phyloP scores from a whole-genome alignment of 371 early-diverging fungal species.

The Batkoa obscura region DNA sequence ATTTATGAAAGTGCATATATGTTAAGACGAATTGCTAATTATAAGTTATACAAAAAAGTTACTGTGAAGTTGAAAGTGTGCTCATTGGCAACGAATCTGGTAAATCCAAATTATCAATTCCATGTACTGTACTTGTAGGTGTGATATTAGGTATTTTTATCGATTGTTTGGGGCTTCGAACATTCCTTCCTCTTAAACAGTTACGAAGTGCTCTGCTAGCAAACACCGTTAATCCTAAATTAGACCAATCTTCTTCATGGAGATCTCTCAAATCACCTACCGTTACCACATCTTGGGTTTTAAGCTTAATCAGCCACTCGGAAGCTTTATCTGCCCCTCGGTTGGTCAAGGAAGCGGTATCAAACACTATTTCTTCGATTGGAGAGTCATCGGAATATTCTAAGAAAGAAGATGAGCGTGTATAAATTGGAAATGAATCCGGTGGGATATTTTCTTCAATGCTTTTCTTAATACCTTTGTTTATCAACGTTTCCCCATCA shows the following conservation, averaged over 20 bases:
- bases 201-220: slow-evolving; percentile 68
- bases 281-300: slow-evolving; percentile 58
- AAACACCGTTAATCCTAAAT: slow-evolving; percentile 66
- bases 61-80: neutral
- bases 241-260: slow-evolving; percentile 57
- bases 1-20: too few relatives aligned
- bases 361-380: slow-evolving; percentile 45
- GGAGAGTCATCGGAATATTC: slow-evolving; percentile 34
- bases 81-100: neutral
- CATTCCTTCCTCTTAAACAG: slow-evolving; percentile 32
- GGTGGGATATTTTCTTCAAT: neutral
- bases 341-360: slow-evolving; percentile 39
- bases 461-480: neutral
- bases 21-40: too few relatives aligned
- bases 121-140: slow-evolving; percentile 2
- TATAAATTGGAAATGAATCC: neutral
- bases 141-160: neutral
- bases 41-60: too few relatives aligned
- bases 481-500: neutral
- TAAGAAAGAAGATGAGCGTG: slow-evolving; percentile 6
- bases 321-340: slow-evolving; percentile 46
- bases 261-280: slow-evolving; percentile 58
- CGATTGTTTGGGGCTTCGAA: slow-evolving; percentile 5
- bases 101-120: neutral
- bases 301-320: slow-evolving; percentile 49